These are phyloP conservation scores for Suhomyces tanzawaensis DNA, from an alignment of 805 yeast species.

Conservation along the genomic window DNA sequence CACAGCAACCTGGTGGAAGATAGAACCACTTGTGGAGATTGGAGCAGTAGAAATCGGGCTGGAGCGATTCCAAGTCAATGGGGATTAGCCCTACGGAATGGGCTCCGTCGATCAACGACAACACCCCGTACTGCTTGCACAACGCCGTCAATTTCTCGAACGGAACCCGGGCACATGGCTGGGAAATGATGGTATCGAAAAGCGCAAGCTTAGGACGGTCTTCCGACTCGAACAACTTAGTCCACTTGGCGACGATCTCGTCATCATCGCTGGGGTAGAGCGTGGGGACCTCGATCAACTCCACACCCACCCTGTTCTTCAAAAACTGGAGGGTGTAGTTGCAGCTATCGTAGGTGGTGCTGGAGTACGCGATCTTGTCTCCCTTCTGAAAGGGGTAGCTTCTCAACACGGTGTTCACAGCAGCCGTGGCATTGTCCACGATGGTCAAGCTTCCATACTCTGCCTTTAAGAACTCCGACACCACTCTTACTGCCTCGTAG, in stretches of 20 bases:
- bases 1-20: constrained; percentile 57
- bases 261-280: constrained; percentile 15
- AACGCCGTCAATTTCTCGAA: constrained; percentile 45
- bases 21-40: constrained; percentile 72
- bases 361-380: constrained; percentile 49
- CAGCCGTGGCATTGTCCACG: constrained; percentile 59
- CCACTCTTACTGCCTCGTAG: constrained; percentile 30
- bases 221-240: background rate
- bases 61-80: constrained; percentile 35
- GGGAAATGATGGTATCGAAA: constrained; percentile 58
- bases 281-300: constrained; percentile 16
- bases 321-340: constrained; percentile 48
- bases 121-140: constrained; percentile 45
- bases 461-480: constrained; percentile 45
- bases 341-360: constrained; percentile 56
- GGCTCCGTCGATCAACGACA: constrained; percentile 70
- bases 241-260: constrained; percentile 17
- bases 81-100: constrained; percentile 60
- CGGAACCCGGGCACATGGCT: constrained; percentile 64
- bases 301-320: constrained; percentile 26
- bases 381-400: constrained; percentile 50
- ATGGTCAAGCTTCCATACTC: constrained; percentile 50
- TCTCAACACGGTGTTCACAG: constrained; percentile 55
- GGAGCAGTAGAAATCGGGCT: constrained; percentile 60
- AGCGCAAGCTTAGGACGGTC: constrained; percentile 41